Percentiles rank a stretch among this genome's conserved stretches.
These are phyloP conservation scores for Daldinia eschscholtzii DNA, from an alignment of 2,329 filamentous ascomycete genomes.

Conservation along the genomic window DNA sequence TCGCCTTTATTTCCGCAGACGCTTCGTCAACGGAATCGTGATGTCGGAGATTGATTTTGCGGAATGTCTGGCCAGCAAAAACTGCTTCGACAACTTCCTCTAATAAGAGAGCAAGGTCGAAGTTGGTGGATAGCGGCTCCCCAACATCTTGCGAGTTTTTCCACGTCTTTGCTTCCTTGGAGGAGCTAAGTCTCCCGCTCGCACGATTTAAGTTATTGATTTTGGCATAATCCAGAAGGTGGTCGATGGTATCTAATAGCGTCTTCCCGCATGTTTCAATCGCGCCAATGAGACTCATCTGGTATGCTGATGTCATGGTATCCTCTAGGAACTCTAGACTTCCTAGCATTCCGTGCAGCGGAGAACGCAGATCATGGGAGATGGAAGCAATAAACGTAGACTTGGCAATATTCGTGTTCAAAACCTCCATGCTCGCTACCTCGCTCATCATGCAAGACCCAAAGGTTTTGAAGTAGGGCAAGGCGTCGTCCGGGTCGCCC, in stretches of 20 bases:
- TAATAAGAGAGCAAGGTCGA: slow-evolving; percentile 53
- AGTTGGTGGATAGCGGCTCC: slow-evolving; percentile 46
- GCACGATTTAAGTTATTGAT: slow-evolving; percentile 54
- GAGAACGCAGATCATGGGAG: slow-evolving; percentile 69
- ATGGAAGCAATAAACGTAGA: slow-evolving; percentile 71
- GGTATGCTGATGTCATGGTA: slow-evolving; percentile 54
- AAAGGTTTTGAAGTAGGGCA: slow-evolving; percentile 56
- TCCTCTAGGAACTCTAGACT: slow-evolving; percentile 64
- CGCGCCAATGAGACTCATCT: slow-evolving; percentile 59
- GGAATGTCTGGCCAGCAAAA: slow-evolving; percentile 56
- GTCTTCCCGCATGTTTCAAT: slow-evolving; percentile 63
- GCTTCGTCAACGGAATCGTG: slow-evolving; percentile 39
- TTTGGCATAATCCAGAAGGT: slow-evolving; percentile 61
- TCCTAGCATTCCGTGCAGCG: slow-evolving; percentile 68
- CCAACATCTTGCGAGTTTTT: slow-evolving; percentile 33
- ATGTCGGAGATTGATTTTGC: slow-evolving; percentile 45
- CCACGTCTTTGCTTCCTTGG: slow-evolving; percentile 45
- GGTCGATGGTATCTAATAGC: slow-evolving; percentile 63
- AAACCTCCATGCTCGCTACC: slow-evolving; percentile 65
- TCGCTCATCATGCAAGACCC: slow-evolving; percentile 67
- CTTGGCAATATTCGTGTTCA: slow-evolving; percentile 66
- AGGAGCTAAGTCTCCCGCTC: slow-evolving; percentile 42
- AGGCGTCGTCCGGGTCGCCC: slow-evolving; percentile 54
- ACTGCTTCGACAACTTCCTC: slow-evolving; percentile 59
- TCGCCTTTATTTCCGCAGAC: slow-evolving; percentile 31